Evolutionary conservation across 2,329 filamentous ascomycete species (phyloP).

Genomic region (Fusarium chlamydosporum): DNA sequence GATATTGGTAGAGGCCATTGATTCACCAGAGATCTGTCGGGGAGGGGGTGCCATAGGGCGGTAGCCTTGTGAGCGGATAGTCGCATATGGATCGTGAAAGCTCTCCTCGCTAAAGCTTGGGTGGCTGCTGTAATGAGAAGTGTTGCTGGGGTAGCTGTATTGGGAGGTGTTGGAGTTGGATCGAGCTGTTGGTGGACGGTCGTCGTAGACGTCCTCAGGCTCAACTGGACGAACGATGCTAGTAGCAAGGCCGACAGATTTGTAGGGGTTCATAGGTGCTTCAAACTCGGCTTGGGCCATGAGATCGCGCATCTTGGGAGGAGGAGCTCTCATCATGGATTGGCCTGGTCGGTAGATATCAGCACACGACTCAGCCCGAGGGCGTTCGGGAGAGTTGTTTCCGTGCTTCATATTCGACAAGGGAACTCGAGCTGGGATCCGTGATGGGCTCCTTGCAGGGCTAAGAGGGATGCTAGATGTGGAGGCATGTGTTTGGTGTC

Average conservation of each 20-base stretch:
- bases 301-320: slow-evolving; percentile 93
- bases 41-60: slow-evolving; percentile 60
- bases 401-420: slow-evolving; percentile 78
- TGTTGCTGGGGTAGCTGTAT: slow-evolving; percentile 52
- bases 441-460: slow-evolving; percentile 58
- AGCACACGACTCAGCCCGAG: slow-evolving; percentile 60
- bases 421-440: slow-evolving; percentile 78
- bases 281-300: slow-evolving; percentile 65
- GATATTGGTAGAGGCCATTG: slow-evolving; percentile 79
- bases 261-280: slow-evolving; percentile 65
- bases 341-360: slow-evolving; percentile 68
- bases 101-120: slow-evolving; percentile 56
- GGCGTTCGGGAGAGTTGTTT: slow-evolving; percentile 85
- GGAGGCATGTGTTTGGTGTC: slow-evolving; percentile 37
- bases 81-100: slow-evolving; percentile 58
- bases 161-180: slow-evolving; percentile 60
- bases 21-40: slow-evolving; percentile 76
- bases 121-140: slow-evolving; percentile 53
- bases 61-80: slow-evolving; percentile 60
- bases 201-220: slow-evolving; percentile 90
- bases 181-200: slow-evolving; percentile 60
- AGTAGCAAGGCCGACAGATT: slow-evolving; percentile 62
- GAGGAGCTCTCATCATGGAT: slow-evolving; percentile 74
- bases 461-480: slow-evolving; percentile 51
- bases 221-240: slow-evolving; percentile 72